These are phyloP conservation scores for Margaritispora aquatica DNA, from an alignment of 495 filamentous ascomycete genomes.

Conservation along the genomic window DNA sequence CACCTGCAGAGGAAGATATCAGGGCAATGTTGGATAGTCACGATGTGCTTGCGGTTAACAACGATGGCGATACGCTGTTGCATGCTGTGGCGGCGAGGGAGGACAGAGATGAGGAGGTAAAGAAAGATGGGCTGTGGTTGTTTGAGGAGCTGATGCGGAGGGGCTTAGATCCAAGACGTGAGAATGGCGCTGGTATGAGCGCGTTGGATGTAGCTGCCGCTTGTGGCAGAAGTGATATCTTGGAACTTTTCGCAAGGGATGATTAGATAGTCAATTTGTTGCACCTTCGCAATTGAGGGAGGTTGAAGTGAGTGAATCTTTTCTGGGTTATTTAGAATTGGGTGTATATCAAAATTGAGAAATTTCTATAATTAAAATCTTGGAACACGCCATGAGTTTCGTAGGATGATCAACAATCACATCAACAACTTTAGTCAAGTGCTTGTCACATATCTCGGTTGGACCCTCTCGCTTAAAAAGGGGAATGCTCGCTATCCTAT, in stretches of 20 bases:
- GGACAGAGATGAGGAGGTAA: not conserved
- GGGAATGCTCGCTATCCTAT: no score
- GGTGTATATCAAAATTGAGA: no score
- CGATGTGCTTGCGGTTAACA: slow-evolving; percentile 24
- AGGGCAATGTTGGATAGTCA: not conserved
- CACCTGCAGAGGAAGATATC: not conserved
- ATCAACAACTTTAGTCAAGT: no score
- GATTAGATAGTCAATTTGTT: not conserved
- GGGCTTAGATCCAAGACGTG: slow-evolving; percentile 31
- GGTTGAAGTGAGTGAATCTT: not conserved
- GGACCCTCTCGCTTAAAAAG: no score
- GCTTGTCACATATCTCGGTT: no score
- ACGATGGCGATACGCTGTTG: slow-evolving; percentile 26
- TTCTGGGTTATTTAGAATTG: not conserved
- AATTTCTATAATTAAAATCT: no score
- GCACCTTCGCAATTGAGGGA: not conserved
- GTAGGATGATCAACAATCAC: no score
- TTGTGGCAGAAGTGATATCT: not conserved
- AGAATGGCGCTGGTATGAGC: slow-evolving; percentile 27
- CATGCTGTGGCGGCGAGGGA: slow-evolving; percentile 26
- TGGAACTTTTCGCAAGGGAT: not conserved
- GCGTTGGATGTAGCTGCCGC: slow-evolving; percentile 30
- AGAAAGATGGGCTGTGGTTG: slow-evolving; percentile 12
- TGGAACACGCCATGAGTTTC: no score
- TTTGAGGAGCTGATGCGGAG: slow-evolving; percentile 21